Percentiles rank a stretch among this genome's conserved stretches.
These are phyloP conservation scores for Immersiella caudata DNA, from an alignment of 495 filamentous ascomycete genomes.

Conservation along the genomic window DNA sequence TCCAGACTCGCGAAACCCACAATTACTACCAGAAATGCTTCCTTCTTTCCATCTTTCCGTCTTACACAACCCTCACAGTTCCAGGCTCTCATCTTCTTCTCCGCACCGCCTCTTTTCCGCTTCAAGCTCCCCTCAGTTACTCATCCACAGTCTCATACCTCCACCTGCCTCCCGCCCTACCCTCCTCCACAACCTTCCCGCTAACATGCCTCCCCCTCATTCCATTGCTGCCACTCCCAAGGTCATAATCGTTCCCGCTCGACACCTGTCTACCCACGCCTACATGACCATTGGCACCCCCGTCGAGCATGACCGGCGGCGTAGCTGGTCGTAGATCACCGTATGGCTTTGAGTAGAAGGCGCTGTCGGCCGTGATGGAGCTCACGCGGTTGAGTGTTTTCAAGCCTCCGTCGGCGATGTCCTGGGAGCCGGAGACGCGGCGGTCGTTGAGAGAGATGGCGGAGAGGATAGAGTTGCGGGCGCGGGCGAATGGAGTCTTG, in stretches of 20 bases:
- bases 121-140: background rate
- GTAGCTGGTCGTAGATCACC: slow-evolving; percentile 51
- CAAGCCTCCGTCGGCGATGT: slow-evolving; percentile 7
- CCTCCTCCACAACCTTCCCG: slow-evolving; percentile 85
- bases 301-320: slow-evolving; percentile 51
- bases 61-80: background rate
- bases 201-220: slow-evolving; percentile 66
- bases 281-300: slow-evolving; percentile 8
- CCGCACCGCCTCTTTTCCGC: background rate
- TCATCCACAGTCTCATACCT: slow-evolving; percentile 40
- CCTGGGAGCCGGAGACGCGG: slow-evolving; percentile 33
- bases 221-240: slow-evolving; percentile 42
- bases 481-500: slow-evolving; percentile 35
- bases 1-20: no score
- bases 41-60: background rate
- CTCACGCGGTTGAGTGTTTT: slow-evolving; percentile 36
- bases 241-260: slow-evolving; percentile 63
- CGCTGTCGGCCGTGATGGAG: slow-evolving; percentile 55
- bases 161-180: slow-evolving; percentile 53
- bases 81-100: background rate
- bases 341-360: slow-evolving; percentile 57
- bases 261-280: slow-evolving; percentile 45
- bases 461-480: slow-evolving; percentile 41
- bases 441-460: slow-evolving; percentile 48
- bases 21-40: no score